Percentiles rank a stretch among this genome's conserved stretches.
phyloP scores from a whole-genome alignment of 805 yeast species.

The Candida broadrunensis region DNA sequence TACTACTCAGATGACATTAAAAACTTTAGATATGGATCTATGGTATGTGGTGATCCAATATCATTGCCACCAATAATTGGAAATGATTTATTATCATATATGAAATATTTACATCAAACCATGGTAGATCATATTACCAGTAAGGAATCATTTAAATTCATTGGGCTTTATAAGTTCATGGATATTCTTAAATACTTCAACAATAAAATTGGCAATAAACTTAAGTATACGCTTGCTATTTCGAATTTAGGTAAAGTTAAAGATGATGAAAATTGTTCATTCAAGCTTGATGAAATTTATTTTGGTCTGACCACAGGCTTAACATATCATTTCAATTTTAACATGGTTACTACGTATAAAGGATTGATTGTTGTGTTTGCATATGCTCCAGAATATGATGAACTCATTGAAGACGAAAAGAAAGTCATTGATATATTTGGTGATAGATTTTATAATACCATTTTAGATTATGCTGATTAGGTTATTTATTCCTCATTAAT shows the following conservation, averaged over 20 bases:
- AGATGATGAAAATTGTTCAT: constrained; percentile 4
- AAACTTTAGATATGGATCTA: constrained; percentile 7
- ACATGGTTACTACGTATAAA: constrained; percentile 10
- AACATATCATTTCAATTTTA: constrained; percentile 10
- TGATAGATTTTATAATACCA: constrained; percentile 2
- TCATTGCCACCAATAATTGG: constrained; percentile 6
- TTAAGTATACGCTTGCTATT: constrained; percentile 11
- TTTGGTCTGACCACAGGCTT: constrained; percentile 17
- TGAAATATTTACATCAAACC: constrained; percentile 6
- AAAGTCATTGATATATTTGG: constrained; percentile 5
- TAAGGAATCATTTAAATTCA: constrained; percentile 7
- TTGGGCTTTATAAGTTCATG: constrained; percentile 10
- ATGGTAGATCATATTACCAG: constrained; percentile 8
- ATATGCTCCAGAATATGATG: constrained; percentile 9
- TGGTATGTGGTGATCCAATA: constrained; percentile 10
- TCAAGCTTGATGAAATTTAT: constrained; percentile 12
- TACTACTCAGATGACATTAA: constrained; percentile 11
- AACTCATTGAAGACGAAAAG: constrained; percentile 3
- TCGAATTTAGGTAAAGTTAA: constrained; percentile 18
- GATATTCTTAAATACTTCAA: constrained; percentile 10
- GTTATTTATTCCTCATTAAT: not conserved
- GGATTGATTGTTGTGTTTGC: constrained; percentile 13
- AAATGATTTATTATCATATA: constrained; percentile 1
- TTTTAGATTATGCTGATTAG: not conserved
- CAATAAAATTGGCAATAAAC: constrained; percentile 9